Percentiles rank a stretch among this genome's conserved stretches.
These are phyloP conservation scores for Phytophthora crassamura DNA, from an alignment of 352 stramenopile species.

Conservation along the genomic window DNA sequence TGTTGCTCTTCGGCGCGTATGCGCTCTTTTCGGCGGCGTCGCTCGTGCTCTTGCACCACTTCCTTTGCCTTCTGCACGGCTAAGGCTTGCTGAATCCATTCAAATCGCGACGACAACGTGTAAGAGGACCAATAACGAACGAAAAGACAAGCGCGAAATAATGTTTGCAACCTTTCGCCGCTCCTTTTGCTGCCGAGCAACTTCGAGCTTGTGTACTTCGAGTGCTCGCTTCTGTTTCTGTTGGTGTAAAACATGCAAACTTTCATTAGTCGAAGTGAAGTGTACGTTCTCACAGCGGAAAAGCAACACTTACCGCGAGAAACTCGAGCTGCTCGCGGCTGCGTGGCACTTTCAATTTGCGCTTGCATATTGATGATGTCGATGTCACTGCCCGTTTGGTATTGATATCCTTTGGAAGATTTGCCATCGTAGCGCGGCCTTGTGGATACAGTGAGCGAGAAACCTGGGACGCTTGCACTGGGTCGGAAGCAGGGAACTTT, in stretches of 20 bases:
- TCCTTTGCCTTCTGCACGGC: constrained; percentile 56
- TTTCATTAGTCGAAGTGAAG: constrained; percentile 6
- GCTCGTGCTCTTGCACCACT: constrained; percentile 38
- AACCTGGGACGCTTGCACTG: background rate
- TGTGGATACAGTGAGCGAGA: constrained; percentile 10
- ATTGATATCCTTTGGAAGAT: background rate
- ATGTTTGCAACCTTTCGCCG: constrained; percentile 41
- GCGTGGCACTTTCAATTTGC: constrained; percentile 28
- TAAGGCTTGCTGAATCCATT: constrained; percentile 39
- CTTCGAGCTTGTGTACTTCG: constrained; percentile 52
- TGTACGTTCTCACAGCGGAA: background rate
- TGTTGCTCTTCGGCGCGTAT: constrained; percentile 59
- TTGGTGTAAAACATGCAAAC: background rate
- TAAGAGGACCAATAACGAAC: background rate
- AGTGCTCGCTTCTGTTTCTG: constrained; percentile 63
- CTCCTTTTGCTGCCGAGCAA: constrained; percentile 59
- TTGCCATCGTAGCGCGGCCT: background rate
- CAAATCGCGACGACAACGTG: background rate
- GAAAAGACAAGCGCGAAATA: background rate
- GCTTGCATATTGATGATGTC: constrained; percentile 9
- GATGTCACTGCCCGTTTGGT: background rate
- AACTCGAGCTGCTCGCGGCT: constrained; percentile 63
- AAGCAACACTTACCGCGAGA: constrained; percentile 39
- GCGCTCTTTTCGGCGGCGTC: constrained; percentile 46
- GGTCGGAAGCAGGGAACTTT: background rate